Percentiles rank a stretch among this genome's conserved stretches.
These are phyloP conservation scores for Drechslerella dactyloides DNA, from an alignment of 2,329 filamentous ascomycete genomes.

Conservation along the genomic window DNA sequence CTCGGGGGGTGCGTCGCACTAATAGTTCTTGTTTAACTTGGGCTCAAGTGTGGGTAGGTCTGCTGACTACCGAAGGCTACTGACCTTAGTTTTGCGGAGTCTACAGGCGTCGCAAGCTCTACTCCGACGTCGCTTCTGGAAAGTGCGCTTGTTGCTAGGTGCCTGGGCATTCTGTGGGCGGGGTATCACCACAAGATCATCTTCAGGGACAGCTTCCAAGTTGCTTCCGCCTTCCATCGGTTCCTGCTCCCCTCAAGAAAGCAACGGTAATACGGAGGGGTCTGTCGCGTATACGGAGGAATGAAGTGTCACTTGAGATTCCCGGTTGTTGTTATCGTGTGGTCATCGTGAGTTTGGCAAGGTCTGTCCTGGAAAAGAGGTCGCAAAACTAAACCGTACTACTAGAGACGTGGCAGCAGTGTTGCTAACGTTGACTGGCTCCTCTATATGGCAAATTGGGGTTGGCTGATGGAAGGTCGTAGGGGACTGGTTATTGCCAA, in stretches of 20 bases:
- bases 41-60: background rate
- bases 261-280: background rate
- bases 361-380: slow-evolving; percentile 4
- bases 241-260: slow-evolving; percentile 3
- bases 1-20: slow-evolving; percentile 55
- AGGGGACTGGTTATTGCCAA: slow-evolving; percentile 2
- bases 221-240: slow-evolving; percentile 27
- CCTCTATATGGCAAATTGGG: slow-evolving; percentile 9
- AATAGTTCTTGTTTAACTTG: slow-evolving; percentile 7
- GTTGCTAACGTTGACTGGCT: slow-evolving; percentile 8
- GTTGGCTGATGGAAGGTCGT: background rate
- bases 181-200: slow-evolving; percentile 50
- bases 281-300: slow-evolving; percentile 1
- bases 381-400: slow-evolving; percentile 4
- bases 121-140: slow-evolving; percentile 55
- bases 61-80: slow-evolving; percentile 10
- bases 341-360: slow-evolving; percentile 4
- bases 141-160: slow-evolving; percentile 52
- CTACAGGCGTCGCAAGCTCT: slow-evolving; percentile 55
- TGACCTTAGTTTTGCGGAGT: slow-evolving; percentile 55
- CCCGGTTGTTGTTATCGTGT: slow-evolving; percentile 9
- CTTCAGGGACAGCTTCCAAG: slow-evolving; percentile 44
- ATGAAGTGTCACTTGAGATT: slow-evolving; percentile 5
- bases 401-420: slow-evolving; percentile 8
- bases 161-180: slow-evolving; percentile 37